A percentile compares a stretch with the other conserved stretches of the same genome.
Evolutionary conservation across 768 basidiomycete species (phyloP).

Genomic region (Hypsizygus marmoreus): DNA sequence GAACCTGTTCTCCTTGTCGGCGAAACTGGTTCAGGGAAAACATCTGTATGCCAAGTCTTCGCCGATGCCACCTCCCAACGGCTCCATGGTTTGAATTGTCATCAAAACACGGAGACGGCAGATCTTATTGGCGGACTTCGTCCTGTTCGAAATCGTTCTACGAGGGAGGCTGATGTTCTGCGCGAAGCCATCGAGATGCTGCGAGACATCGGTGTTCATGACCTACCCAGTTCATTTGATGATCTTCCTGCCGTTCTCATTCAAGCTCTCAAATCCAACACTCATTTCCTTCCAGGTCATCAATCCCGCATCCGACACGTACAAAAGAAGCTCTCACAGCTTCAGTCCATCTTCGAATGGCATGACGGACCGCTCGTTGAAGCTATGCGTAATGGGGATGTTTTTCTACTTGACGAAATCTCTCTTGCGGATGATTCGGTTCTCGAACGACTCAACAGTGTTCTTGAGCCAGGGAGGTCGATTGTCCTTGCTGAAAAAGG

Average conservation of each 20-base stretch:
- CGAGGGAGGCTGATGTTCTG: slow-evolving; percentile 51
- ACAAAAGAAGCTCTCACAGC: slow-evolving; percentile 45
- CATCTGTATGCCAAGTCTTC: slow-evolving; percentile 91
- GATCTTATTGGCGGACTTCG: slow-evolving; percentile 94
- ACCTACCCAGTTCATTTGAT: slow-evolving; percentile 23
- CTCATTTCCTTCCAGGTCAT: slow-evolving; percentile 29
- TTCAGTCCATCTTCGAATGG: slow-evolving; percentile 93
- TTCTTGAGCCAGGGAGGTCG: slow-evolving; percentile 87
- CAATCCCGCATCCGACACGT: slow-evolving; percentile 39
- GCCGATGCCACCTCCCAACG: slow-evolving; percentile 63
- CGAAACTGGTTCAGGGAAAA: slow-evolving; percentile 97
- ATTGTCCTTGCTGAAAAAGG: slow-evolving; percentile 88
- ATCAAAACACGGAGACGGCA: slow-evolving; percentile 97
- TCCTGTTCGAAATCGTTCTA: slow-evolving; percentile 76
- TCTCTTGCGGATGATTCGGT: slow-evolving; percentile 98
- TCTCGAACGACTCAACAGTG: slow-evolving; percentile 94
- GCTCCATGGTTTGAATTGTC: slow-evolving; percentile 85
- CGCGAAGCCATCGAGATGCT: slow-evolving; percentile 46
- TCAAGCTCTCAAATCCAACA: slow-evolving; percentile 25
- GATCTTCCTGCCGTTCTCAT: slow-evolving; percentile 28
- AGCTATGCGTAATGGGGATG: slow-evolving; percentile 83
- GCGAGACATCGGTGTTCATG: slow-evolving; percentile 38
- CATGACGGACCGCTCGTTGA: slow-evolving; percentile 94
- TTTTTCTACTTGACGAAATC: slow-evolving; percentile 94
- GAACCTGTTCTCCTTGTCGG: slow-evolving; percentile 96